These are phyloP conservation scores for Cyberlindnera amylophila DNA, from an alignment of 805 yeast genomes.

Conservation along the genomic window DNA sequence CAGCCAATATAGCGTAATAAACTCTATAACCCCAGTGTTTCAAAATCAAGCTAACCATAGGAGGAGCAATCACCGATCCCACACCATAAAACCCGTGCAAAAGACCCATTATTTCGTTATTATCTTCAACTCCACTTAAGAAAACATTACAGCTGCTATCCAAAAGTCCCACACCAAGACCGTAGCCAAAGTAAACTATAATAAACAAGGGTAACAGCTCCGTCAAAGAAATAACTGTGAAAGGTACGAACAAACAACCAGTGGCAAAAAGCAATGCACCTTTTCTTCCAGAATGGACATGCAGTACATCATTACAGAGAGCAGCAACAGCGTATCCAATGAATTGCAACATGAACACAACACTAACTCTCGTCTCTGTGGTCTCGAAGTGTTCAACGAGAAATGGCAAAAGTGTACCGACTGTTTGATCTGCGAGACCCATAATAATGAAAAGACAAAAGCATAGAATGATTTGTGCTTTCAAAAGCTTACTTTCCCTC, in stretches of 20 bases:
- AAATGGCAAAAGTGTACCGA: conserved; percentile 56
- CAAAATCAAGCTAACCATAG: conserved; percentile 47
- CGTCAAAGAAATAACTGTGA: conserved; percentile 32
- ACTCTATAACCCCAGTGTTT: conserved; percentile 24
- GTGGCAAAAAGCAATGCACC: conserved; percentile 40
- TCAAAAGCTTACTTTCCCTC: conserved; percentile 34
- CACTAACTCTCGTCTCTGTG: conserved; percentile 45
- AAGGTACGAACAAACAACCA: conserved; percentile 34
- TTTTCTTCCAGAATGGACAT: conserved; percentile 42
- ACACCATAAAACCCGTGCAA: conserved; percentile 69
- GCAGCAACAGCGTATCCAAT: conserved; percentile 56
- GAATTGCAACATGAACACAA: conserved; percentile 49
- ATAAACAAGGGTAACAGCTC: conserved; percentile 40
- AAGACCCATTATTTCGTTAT: conserved; percentile 55
- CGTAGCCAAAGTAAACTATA: conserved; percentile 38
- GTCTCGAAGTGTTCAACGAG: conserved; percentile 45
- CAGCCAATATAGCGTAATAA: conserved; percentile 9
- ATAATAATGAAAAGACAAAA: conserved; percentile 40
- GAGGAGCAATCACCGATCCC: conserved; percentile 69
- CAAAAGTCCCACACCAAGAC: conserved; percentile 53
- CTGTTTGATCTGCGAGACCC: conserved; percentile 58
- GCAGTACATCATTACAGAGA: conserved; percentile 40
- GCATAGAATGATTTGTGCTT: conserved; percentile 39
- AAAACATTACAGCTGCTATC: conserved; percentile 56
- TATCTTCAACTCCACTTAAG: conserved; percentile 42